A percentile compares a stretch with the other conserved stretches of the same genome.
Evolutionary conservation across 2,329 filamentous ascomycete species (phyloP).

Genomic region (Emmonsiellopsis sp.): DNA sequence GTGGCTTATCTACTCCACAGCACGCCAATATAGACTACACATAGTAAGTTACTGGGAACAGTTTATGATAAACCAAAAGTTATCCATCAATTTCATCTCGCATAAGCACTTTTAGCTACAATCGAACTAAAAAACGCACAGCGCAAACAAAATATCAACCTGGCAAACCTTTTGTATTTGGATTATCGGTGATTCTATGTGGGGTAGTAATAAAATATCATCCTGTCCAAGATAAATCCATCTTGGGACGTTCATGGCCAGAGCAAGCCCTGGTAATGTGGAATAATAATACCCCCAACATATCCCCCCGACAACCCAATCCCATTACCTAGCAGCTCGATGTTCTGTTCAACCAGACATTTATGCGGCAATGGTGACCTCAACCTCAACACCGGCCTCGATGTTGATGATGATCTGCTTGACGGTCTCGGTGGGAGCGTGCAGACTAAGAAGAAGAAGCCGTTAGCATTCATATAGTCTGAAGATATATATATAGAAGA

Average conservation of each 20-base stretch:
- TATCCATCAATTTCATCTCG: too few relatives aligned
- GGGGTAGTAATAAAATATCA: too few relatives aligned
- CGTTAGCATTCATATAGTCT: constrained; percentile 9
- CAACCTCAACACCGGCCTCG: constrained; percentile 45
- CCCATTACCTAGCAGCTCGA: not conserved
- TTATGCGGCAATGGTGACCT: constrained; percentile 46
- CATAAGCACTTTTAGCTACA: too few relatives aligned
- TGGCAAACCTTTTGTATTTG: too few relatives aligned
- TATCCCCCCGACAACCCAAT: not conserved
- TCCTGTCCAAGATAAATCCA: not conserved
- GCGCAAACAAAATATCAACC: too few relatives aligned
- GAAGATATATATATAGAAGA: not conserved
- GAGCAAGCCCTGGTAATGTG: not conserved
- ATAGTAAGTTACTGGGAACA: too few relatives aligned
- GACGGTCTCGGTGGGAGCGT: constrained; percentile 81
- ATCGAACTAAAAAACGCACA: too few relatives aligned
- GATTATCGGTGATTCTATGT: too few relatives aligned
- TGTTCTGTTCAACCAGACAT: constrained; percentile 9
- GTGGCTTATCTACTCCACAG: too few relatives aligned
- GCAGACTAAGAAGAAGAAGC: constrained; percentile 49
- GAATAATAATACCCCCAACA: too few relatives aligned
- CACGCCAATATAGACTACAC: too few relatives aligned
- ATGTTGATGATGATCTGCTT: constrained; percentile 49
- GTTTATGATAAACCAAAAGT: too few relatives aligned
- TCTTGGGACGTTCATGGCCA: not conserved